phyloP scores from a whole-genome alignment of 768 basidiomycete genomes.

The Trametes sanguinea region DNA sequence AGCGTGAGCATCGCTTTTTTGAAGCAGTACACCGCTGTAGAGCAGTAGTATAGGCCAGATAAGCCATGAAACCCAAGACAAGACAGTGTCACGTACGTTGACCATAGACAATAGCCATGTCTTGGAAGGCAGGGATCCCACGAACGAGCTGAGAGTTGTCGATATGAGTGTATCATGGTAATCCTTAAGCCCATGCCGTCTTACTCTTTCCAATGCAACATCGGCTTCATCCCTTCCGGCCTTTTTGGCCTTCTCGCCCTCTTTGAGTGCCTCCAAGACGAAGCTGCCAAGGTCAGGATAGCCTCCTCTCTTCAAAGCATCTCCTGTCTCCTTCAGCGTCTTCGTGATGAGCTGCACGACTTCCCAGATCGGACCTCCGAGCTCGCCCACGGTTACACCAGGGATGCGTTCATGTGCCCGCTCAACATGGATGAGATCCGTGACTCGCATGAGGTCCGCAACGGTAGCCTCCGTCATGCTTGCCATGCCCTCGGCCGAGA shows the following conservation, averaged over 20 bases:
- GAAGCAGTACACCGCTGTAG: slow-evolving; percentile 79
- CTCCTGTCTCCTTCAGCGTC: slow-evolving; percentile 74
- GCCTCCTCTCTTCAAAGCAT: slow-evolving; percentile 56
- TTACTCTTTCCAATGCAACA: slow-evolving; percentile 29
- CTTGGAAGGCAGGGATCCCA: slow-evolving; percentile 80
- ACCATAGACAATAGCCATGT: slow-evolving; percentile 68
- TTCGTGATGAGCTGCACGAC: slow-evolving; percentile 66
- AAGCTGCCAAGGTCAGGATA: slow-evolving; percentile 75
- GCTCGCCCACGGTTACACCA: slow-evolving; percentile 72
- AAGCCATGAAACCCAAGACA: too few relatives aligned
- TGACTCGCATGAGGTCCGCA: slow-evolving; percentile 71
- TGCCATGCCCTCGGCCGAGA: slow-evolving; percentile 70
- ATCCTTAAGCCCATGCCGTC: neutral
- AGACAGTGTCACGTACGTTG: slow-evolving; percentile 48
- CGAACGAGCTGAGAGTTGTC: slow-evolving; percentile 57
- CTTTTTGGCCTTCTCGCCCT: slow-evolving; percentile 36
- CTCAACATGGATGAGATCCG: slow-evolving; percentile 61
- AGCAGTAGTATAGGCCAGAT: neutral
- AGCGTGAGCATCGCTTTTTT: slow-evolving; percentile 88
- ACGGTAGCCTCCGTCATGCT: slow-evolving; percentile 55
- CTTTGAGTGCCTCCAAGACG: slow-evolving; percentile 66
- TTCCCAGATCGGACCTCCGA: slow-evolving; percentile 73
- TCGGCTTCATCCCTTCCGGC: slow-evolving; percentile 25
- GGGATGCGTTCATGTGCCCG: slow-evolving; percentile 65
- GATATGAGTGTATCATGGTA: neutral